Base-by-base conservation (phyloP, 352 stramenopile species). In the Pythium phragmitis region DNA sequence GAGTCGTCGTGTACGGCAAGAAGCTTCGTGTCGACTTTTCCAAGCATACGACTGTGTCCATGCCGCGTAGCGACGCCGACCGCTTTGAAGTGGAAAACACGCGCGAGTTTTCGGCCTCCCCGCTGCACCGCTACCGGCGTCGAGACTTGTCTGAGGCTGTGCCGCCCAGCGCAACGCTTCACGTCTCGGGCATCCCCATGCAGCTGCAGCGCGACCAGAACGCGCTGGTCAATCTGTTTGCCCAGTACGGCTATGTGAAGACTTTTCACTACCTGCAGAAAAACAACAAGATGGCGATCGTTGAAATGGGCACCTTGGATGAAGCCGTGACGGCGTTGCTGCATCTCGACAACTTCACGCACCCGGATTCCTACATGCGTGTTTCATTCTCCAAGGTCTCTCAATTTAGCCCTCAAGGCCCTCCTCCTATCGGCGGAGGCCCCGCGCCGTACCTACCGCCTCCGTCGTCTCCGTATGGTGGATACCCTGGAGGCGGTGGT, bases 1-100 rank as follows among this genome's bases (percentile, higher is more conserved):
- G 85, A 21, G 69, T 92, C 46, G 72, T 80, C 26, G 70, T 94
- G 17, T 94, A 89, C 47, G 77, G 80, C 49, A 88, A 85, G 67
- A 94, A 94, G 59, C 71, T 92, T 26, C 85, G 85, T 42, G 77
- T 94, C 43, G 85, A 94, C 56, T 94, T 81, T 69, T 94, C 85
- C 28, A 94, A 92, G 67, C 85, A 94, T 72, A 80, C 69, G 53
- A 81, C 66, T 8, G 85, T 94, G 26, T 91, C 84, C 36, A 94
- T 94, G 85, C 85, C 85, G 4, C 85, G 83, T 26, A 78, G 78
- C 13, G 79, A 89, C n/a, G 85, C 87, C 1, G 85, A 94, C 57
- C 78, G 70, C 51, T 94, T 94, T 47, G 85, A 94, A 65, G 70
- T 92, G 28, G 81, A 94, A 51, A 94, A 94, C 68, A 94, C 85